These are phyloP conservation scores for Pythium grandisporangium DNA, from an alignment of 352 stramenopile genomes.

Conservation along the genomic window DNA sequence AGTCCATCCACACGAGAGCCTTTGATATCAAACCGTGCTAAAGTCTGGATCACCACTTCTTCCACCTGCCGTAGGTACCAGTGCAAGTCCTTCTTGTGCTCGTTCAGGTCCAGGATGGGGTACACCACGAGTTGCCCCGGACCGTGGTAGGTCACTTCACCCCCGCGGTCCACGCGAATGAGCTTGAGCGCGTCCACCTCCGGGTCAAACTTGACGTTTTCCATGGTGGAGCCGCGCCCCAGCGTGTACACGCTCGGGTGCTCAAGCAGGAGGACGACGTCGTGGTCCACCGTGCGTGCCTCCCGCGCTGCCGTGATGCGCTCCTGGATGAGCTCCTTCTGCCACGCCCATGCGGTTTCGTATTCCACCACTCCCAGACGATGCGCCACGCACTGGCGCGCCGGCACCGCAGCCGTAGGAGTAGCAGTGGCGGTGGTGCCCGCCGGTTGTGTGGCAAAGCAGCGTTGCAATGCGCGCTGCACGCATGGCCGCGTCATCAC, in stretches of 20 bases:
- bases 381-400: constrained; percentile 56
- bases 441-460: background rate
- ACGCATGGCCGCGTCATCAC: too few species aligned
- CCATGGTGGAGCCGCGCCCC: constrained; percentile 83
- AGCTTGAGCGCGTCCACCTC: constrained; percentile 69
- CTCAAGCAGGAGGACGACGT: constrained; percentile 89
- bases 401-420: background rate
- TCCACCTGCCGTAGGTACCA: constrained; percentile 96
- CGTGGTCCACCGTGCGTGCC: constrained; percentile 47
- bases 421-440: too few species aligned
- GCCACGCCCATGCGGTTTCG: constrained; percentile 80
- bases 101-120: constrained; percentile 93
- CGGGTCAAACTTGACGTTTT: constrained; percentile 46
- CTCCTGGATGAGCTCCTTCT: constrained; percentile 81
- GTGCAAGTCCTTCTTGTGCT: constrained; percentile 94
- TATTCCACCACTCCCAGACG: constrained; percentile 69
- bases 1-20: constrained; percentile 87
- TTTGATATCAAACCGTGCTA: constrained; percentile 82
- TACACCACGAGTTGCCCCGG: constrained; percentile 97
- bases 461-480: background rate
- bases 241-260: constrained; percentile 96
- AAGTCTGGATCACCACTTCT: constrained; percentile 91
- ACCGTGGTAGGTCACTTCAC: constrained; percentile 98
- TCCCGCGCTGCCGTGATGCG: constrained; percentile 50
- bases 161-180: constrained; percentile 97